These are phyloP conservation scores for Penicillium chermesinum DNA, from an alignment of 495 filamentous ascomycete genomes.

Conservation along the genomic window DNA sequence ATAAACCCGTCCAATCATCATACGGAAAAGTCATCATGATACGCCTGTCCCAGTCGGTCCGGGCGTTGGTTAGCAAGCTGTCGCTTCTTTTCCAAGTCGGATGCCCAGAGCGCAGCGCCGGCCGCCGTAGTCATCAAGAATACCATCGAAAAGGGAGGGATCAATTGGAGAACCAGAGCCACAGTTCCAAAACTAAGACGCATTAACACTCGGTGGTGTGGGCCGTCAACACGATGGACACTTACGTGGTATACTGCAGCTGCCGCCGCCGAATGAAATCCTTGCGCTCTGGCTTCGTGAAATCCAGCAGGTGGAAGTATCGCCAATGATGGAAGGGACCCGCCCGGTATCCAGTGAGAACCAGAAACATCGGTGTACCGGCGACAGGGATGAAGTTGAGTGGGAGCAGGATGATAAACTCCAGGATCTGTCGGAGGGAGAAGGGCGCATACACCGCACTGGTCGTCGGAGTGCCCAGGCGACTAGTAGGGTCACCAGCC, in stretches of 20 bases:
- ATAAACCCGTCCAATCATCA: slow-evolving; percentile 2
- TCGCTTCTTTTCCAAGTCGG: slow-evolving; percentile 50
- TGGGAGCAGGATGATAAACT: slow-evolving; percentile 66
- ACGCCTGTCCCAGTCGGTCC: slow-evolving; percentile 24
- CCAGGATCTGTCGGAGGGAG: slow-evolving; percentile 68
- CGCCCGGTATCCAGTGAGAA: slow-evolving; percentile 58
- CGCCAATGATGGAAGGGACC: slow-evolving; percentile 65
- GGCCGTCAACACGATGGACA: not conserved
- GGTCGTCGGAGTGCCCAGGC: slow-evolving; percentile 54
- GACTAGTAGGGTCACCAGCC: slow-evolving; percentile 46
- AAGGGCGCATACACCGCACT: slow-evolving; percentile 60
- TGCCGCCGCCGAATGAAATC: slow-evolving; percentile 46
- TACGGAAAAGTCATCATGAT: slow-evolving; percentile 24
- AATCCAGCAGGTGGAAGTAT: slow-evolving; percentile 56
- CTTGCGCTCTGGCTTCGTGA: slow-evolving; percentile 54
- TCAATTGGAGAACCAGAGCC: slow-evolving; percentile 55
- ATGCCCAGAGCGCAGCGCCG: slow-evolving; percentile 59
- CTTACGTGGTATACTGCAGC: slow-evolving; percentile 59
- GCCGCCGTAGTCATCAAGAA: slow-evolving; percentile 62
- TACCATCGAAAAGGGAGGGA: slow-evolving; percentile 60
- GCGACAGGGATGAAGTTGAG: slow-evolving; percentile 61
- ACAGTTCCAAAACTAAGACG: slow-evolving; percentile 53
- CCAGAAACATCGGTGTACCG: slow-evolving; percentile 58
- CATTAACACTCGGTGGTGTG: slow-evolving; percentile 4
- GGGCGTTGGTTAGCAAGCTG: slow-evolving; percentile 23